Percentiles rank a stretch among this genome's conserved stretches.
Conservation (phyloP, 108 stramenopile species). For the Cyclotella baltica region DNA sequence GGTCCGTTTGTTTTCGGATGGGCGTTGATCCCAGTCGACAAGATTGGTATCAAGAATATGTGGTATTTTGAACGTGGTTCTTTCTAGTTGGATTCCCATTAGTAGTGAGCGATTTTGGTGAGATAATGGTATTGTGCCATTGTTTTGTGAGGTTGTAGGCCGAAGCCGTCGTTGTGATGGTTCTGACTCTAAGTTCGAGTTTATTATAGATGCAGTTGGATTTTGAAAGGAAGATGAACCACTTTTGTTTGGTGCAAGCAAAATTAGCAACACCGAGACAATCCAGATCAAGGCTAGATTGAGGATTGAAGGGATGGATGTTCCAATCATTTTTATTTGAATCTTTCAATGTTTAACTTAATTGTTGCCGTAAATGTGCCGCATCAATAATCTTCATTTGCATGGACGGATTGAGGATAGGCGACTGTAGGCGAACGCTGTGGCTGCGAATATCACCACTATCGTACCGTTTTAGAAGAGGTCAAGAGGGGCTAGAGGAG, state of each 20-base stretch:
- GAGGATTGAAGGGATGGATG: not conserved
- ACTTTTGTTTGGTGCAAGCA: not conserved
- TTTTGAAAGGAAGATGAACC: not conserved
- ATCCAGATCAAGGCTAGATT: not conserved
- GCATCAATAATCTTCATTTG: too few relatives aligned
- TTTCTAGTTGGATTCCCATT: conserved; percentile 33
- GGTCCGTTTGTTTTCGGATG: conserved; percentile 2
- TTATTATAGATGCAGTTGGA: not conserved
- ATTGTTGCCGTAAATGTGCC: too few relatives aligned
- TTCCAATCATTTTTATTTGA: too few relatives aligned
- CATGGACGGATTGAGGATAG: too few relatives aligned
- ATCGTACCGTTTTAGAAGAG: too few relatives aligned
- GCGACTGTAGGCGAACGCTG: too few relatives aligned
- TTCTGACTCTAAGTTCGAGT: not conserved
- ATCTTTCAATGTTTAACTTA: too few relatives aligned
- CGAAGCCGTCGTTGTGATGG: not conserved
- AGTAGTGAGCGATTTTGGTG: conserved; percentile 3
- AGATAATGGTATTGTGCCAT: not conserved
- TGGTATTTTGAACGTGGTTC: conserved; percentile 39
- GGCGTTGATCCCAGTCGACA: conserved; percentile 25
- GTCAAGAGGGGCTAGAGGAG: too few relatives aligned
- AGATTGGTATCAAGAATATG: conserved; percentile 26
- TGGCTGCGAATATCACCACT: too few relatives aligned
- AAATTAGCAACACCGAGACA: not conserved
- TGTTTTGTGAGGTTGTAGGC: not conserved